Conservation (phyloP, 345 rosid species). For the Eucalyptus marginata region DNA sequence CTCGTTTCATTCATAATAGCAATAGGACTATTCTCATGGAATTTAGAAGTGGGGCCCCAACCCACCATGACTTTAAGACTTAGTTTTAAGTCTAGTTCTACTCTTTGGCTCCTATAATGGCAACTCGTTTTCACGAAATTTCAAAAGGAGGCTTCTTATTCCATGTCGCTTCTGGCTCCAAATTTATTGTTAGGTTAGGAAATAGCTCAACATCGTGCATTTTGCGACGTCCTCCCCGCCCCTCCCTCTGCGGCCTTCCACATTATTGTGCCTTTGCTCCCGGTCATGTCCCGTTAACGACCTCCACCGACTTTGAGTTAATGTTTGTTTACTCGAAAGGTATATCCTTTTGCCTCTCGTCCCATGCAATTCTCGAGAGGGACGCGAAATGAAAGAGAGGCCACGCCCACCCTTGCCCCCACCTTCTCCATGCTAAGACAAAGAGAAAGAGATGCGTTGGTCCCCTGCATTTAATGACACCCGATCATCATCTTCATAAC, state of each 20-base stretch:
- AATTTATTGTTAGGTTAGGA: too few species aligned
- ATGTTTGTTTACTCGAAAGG: not conserved
- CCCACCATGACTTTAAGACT: too few species aligned
- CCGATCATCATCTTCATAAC: not conserved
- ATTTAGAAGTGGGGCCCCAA: not conserved
- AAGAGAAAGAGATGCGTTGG: not conserved
- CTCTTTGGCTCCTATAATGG: not conserved
- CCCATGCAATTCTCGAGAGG: not conserved
- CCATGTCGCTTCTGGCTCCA: too few species aligned
- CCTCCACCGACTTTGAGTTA: not conserved
- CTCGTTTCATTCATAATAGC: not conserved
- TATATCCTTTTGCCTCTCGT: not conserved
- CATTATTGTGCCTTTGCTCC: not conserved
- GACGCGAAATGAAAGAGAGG: not conserved
- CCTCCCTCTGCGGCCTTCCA: too few species aligned
- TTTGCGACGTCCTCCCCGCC: not conserved
- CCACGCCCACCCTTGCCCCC: not conserved
- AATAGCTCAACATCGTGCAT: too few species aligned
- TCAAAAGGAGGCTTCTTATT: not conserved
- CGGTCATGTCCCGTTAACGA: not conserved
- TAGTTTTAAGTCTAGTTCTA: too few species aligned
- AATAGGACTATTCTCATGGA: not conserved
- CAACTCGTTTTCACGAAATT: not conserved
- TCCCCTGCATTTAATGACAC: not conserved
- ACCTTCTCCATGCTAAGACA: too few species aligned